phyloP scores from a whole-genome alignment of 1,139 yeast genomes.

The Entelexis paramagnoliae region DNA sequence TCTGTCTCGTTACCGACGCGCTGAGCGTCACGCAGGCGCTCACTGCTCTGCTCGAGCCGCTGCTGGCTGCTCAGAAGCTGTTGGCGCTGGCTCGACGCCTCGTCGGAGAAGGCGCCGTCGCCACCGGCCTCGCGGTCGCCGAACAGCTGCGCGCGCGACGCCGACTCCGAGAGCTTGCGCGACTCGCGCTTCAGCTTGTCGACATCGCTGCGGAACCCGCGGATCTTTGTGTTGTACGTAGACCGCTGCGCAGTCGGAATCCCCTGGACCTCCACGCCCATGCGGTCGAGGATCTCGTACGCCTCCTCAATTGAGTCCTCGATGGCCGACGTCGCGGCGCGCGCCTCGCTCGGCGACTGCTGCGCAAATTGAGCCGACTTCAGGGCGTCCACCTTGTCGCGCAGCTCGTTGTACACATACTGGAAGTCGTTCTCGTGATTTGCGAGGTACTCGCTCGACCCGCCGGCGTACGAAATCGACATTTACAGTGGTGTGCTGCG shows the following conservation, averaged over 20 bases:
- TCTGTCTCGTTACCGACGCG: constrained; percentile 90
- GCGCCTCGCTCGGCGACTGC: constrained; percentile 23
- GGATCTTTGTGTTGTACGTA: constrained; percentile 55
- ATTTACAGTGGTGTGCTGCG: not conserved
- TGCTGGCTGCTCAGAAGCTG: constrained; percentile 71
- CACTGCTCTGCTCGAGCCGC: constrained; percentile 70
- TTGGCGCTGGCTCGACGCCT: constrained; percentile 64
- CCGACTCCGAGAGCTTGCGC: constrained; percentile 37
- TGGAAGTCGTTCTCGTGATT: constrained; percentile 56
- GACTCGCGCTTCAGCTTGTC: constrained; percentile 48
- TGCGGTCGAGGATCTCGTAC: constrained; percentile 66
- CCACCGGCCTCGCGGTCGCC: constrained; percentile 39
- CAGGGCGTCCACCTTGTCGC: constrained; percentile 53
- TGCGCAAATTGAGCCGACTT: constrained; percentile 34
- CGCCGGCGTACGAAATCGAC: constrained; percentile 6
- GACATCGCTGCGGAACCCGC: constrained; percentile 55
- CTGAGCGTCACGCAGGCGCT: constrained; percentile 77
- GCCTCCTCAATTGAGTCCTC: constrained; percentile 51
- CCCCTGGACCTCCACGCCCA: constrained; percentile 70
- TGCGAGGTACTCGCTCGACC: constrained; percentile 13
- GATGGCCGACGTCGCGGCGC: constrained; percentile 23
- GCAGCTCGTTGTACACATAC: constrained; percentile 60
- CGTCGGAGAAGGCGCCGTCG: constrained; percentile 29
- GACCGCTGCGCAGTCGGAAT: constrained; percentile 64
- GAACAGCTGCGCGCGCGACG: constrained; percentile 57